Evolutionary conservation across 2,329 filamentous ascomycete species (phyloP).

Genomic region (Colletotrichum incanum): DNA sequence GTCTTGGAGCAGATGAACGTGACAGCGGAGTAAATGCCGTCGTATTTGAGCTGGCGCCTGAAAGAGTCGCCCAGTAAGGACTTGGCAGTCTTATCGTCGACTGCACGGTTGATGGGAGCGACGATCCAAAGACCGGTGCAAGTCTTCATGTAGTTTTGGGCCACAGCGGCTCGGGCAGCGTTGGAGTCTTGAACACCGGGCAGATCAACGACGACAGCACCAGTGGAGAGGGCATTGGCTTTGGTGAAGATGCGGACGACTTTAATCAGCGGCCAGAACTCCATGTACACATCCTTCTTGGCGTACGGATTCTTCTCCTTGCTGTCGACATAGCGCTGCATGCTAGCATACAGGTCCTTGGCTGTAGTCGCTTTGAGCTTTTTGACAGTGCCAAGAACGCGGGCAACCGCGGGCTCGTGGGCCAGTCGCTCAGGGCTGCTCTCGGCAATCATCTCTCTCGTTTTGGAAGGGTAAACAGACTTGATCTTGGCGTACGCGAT

Average conservation of each 20-base stretch:
- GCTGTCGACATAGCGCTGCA: constrained; percentile 51
- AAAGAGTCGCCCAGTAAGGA: constrained; percentile 70
- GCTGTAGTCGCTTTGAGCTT: constrained; percentile 45
- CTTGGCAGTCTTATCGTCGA: constrained; percentile 73
- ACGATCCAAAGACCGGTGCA: constrained; percentile 75
- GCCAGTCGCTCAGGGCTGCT: constrained; percentile 44
- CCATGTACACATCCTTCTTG: constrained; percentile 43
- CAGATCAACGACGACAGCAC: constrained; percentile 62
- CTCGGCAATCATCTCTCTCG: constrained; percentile 48
- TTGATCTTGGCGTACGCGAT: constrained; percentile 61
- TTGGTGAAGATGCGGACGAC: constrained; percentile 61
- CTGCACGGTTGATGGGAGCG: constrained; percentile 73
- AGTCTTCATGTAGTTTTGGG: constrained; percentile 72
- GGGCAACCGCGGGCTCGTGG: constrained; percentile 45
- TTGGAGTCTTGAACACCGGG: constrained; percentile 75
- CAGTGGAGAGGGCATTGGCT: constrained; percentile 53
- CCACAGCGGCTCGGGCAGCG: constrained; percentile 71
- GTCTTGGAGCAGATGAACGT: constrained; percentile 78
- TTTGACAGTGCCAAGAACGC: constrained; percentile 48
- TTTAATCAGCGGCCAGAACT: constrained; percentile 68
- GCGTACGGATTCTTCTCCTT: constrained; percentile 47
- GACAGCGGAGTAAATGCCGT: constrained; percentile 67
- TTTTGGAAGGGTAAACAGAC: constrained; percentile 60
- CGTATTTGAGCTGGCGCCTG: constrained; percentile 72
- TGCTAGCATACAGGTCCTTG: constrained; percentile 44